These are phyloP conservation scores for Aeschynomene evenia DNA, from an alignment of 306 rosid genomes.

Conservation along the genomic window DNA sequence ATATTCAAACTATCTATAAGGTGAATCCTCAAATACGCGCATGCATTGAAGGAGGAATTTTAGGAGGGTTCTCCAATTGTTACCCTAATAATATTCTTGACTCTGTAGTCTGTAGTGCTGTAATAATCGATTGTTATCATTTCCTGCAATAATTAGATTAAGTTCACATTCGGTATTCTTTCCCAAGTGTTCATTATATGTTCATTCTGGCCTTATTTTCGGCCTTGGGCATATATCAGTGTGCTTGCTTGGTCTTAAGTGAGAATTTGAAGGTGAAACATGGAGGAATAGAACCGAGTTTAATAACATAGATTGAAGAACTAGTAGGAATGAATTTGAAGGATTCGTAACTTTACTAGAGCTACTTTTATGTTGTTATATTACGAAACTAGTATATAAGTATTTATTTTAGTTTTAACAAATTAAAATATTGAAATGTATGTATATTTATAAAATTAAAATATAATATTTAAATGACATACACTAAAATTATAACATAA, in stretches of 20 bases:
- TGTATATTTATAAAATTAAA: too few species aligned
- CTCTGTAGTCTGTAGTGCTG: not conserved
- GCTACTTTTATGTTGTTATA: too few species aligned
- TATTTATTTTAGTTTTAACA: too few species aligned
- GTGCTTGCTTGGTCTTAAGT: not conserved
- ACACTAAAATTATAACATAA: too few species aligned
- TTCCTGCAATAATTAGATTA: not conserved
- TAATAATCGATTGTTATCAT: conserved; percentile 2
- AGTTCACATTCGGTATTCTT: not conserved
- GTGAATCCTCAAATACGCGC: not conserved
- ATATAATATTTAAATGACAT: too few species aligned
- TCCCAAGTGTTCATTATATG: not conserved
- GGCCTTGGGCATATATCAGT: not conserved
- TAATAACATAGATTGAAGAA: not conserved
- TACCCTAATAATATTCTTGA: conserved; percentile 5
- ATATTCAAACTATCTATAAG: not conserved
- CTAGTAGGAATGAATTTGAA: not conserved
- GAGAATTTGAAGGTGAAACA: not conserved
- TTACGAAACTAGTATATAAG: too few species aligned
- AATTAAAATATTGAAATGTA: too few species aligned
- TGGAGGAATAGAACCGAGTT: not conserved
- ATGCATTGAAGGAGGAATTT: conserved; percentile 8
- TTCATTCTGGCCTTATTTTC: conserved; percentile 8
- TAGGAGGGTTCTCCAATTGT: not conserved
- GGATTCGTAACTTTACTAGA: not conserved